Percentiles rank a stretch among this genome's conserved stretches.
These are phyloP conservation scores for Pseudocercospora cruenta DNA, from an alignment of 2,329 filamentous ascomycete species.

Conservation along the genomic window DNA sequence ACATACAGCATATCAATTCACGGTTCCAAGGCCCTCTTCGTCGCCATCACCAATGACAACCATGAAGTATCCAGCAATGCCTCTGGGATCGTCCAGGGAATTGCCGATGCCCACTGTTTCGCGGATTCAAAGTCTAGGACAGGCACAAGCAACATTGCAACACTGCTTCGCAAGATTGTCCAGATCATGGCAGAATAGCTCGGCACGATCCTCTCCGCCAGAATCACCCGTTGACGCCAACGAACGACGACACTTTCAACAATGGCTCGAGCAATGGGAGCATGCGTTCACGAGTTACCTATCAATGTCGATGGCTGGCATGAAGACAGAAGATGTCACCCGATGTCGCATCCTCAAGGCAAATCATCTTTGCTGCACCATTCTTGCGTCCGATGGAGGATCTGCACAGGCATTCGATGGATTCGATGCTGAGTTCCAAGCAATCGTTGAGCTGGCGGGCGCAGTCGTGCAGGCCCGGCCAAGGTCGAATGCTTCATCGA, in stretches of 20 bases:
- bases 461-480: slow-evolving; percentile 29
- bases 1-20: slow-evolving; percentile 23
- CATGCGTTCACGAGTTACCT: slow-evolving; percentile 37
- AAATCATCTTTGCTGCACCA: slow-evolving; percentile 38
- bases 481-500: slow-evolving; percentile 14
- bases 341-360: slow-evolving; percentile 38
- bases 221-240: slow-evolving; percentile 24
- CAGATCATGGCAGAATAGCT: slow-evolving; percentile 25
- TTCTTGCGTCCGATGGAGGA: slow-evolving; percentile 34
- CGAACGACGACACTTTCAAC: slow-evolving; percentile 28
- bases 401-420: slow-evolving; percentile 20
- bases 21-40: slow-evolving; percentile 12
- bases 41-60: slow-evolving; percentile 16
- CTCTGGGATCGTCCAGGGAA: slow-evolving; percentile 30
- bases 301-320: slow-evolving; percentile 31
- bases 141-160: slow-evolving; percentile 39
- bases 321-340: slow-evolving; percentile 35
- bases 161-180: slow-evolving; percentile 37
- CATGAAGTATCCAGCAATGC: slow-evolving; percentile 16
- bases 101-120: slow-evolving; percentile 38
- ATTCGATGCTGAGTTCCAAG: slow-evolving; percentile 35
- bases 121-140: slow-evolving; percentile 32
- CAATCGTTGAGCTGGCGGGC: slow-evolving; percentile 36
- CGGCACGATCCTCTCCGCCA: slow-evolving; percentile 24
- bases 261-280: slow-evolving; percentile 40